Conservation (phyloP, 2,329 filamentous ascomycete species). For the Proliferodiscus dingleyae region DNA sequence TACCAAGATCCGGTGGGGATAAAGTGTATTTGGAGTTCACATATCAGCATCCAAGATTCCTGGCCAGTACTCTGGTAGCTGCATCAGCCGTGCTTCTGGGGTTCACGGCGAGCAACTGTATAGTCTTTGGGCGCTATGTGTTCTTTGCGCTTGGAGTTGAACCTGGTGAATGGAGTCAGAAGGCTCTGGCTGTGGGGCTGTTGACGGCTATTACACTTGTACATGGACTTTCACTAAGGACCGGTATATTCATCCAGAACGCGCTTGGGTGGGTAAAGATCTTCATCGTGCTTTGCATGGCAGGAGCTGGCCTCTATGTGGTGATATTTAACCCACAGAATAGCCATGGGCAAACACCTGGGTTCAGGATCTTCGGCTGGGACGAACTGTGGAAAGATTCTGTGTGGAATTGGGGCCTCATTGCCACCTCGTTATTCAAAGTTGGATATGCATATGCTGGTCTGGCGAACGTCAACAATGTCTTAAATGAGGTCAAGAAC, state of each 20-base stretch:
- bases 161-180: constrained; percentile 43
- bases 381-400: constrained; percentile 57
- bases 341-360: constrained; percentile 25
- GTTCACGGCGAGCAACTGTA: constrained; percentile 48
- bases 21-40: constrained; percentile 51
- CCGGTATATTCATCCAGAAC: constrained; percentile 57
- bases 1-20: constrained; percentile 45
- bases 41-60: constrained; percentile 46
- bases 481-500: constrained; percentile 53
- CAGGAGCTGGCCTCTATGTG: constrained; percentile 54
- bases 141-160: constrained; percentile 39
- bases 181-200: constrained; percentile 41
- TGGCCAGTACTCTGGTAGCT: constrained; percentile 49
- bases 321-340: constrained; percentile 38
- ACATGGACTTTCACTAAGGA: constrained; percentile 53
- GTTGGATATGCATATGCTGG: constrained; percentile 52
- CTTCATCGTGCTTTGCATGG: constrained; percentile 55
- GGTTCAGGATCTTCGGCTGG: constrained; percentile 34
- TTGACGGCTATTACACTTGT: constrained; percentile 53
- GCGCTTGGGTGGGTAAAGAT: constrained; percentile 60
- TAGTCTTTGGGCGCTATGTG: constrained; percentile 47
- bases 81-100: constrained; percentile 46
- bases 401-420: constrained; percentile 62
- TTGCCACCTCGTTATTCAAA: constrained; percentile 53
- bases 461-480: constrained; percentile 50